phyloP scores from a whole-genome alignment of 2,329 filamentous ascomycete species.

The Ilyonectria sp. region DNA sequence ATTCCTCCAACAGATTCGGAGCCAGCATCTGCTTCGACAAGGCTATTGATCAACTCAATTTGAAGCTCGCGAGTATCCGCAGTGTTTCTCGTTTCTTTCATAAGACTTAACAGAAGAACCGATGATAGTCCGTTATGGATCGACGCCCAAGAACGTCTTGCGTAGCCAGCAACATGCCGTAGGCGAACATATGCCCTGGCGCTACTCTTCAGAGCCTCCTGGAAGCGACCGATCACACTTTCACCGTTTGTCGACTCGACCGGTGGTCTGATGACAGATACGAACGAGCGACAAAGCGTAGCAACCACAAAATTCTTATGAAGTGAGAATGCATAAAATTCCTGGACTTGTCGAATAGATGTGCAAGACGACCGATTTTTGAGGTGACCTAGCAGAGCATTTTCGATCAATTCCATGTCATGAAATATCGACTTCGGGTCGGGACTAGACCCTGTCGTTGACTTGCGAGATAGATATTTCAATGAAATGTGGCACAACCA shows the following conservation, averaged over 20 bases:
- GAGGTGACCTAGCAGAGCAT: constrained; percentile 19
- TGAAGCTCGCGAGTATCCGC: constrained; percentile 35
- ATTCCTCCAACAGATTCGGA: not conserved
- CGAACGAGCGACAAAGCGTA: constrained; percentile 31
- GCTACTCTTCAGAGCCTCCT: constrained; percentile 21
- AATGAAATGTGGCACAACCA: constrained; percentile 35
- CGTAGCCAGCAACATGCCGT: constrained; percentile 28
- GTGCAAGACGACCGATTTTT: constrained; percentile 11
- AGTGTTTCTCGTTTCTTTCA: constrained; percentile 15
- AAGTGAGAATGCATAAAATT: constrained; percentile 28
- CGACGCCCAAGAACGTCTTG: constrained; percentile 41
- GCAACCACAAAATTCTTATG: constrained; percentile 36
- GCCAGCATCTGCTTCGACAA: constrained; percentile 24
- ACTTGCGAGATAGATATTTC: constrained; percentile 7
- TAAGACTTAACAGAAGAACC: constrained; percentile 36
- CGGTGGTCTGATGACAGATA: constrained; percentile 10
- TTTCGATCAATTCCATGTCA: constrained; percentile 19
- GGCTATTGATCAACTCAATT: constrained; percentile 25
- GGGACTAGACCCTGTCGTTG: not conserved
- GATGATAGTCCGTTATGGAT: constrained; percentile 41
- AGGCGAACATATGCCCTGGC: constrained; percentile 33
- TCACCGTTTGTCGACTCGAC: not conserved
- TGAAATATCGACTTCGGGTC: constrained; percentile 1
- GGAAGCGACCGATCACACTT: constrained; percentile 14
- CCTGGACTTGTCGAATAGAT: constrained; percentile 35